Base-by-base conservation (phyloP, 345 rosid genomes). In the Trapa incisa region DNA sequence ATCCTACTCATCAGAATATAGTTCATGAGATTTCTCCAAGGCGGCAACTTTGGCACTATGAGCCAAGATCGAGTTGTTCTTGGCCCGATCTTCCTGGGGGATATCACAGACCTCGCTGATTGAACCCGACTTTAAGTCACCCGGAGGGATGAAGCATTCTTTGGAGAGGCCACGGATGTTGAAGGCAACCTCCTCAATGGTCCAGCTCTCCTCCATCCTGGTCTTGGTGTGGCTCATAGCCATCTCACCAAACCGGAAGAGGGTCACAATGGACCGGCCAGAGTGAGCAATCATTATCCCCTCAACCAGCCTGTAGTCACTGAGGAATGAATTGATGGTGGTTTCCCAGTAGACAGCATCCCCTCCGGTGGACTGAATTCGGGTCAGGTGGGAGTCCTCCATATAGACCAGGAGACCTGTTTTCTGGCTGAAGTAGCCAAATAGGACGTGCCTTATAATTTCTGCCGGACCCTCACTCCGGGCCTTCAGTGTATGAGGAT, bases 191-290 rank as follows among this genome's bases (percentile, higher is more conserved):
- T 92, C 98, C 73, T 92, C 98, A 16, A 92, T 92, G 0, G 88
- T 86, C 98, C 98, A 92, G 67, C 85, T 81, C 78, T 91, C 96
- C 79, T 91, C 97, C 97, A 91, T 91, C 84, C 81, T 91, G n/a
- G 95, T 91, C 70, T 84, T 91, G 50, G 88, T 82, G 60, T 70
- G 72, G 75, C 85, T 81, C 85, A 81, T 78, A 2, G 85, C 82
- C 52, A 68, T 72, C 70, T 80, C 81, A 6, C 83, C 83, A 41
- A 80, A 80, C 74, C 83, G 77, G 73, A 77, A 80, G 47, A 80
- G 83, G 68, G 80, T 74, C 69, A 75, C 83, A 4, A 75, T 70
- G 11, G 83, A 77, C 3, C 72, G 80, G 11, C 83, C 83, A 0
- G 83, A 80, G 54, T 80, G 83, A 37, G 83, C 83, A 42, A 80